phyloP scores from a whole-genome alignment of 345 rosid genomes.

The Fremontodendron californicum region DNA sequence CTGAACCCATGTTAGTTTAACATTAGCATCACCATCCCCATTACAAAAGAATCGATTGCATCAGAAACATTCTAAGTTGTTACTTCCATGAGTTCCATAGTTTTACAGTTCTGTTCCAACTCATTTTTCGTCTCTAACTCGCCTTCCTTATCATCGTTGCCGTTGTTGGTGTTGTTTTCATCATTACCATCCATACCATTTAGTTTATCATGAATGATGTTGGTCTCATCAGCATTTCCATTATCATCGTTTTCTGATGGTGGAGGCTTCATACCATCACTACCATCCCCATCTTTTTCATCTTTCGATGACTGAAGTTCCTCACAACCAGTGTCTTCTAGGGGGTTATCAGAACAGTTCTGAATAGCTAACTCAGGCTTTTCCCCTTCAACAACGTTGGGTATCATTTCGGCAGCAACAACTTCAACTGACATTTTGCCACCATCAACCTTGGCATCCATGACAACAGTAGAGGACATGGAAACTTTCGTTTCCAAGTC shows the following conservation, averaged over 20 bases:
- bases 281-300: constrained; percentile 33
- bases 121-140: constrained; percentile 36
- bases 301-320: constrained; percentile 27
- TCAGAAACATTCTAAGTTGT: constrained; percentile 29
- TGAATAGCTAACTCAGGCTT: constrained; percentile 29
- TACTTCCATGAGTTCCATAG: constrained; percentile 39
- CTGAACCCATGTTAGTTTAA: neutral
- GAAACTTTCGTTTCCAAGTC: constrained; percentile 53
- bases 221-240: constrained; percentile 27
- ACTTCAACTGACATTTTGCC: constrained; percentile 13
- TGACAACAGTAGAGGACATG: constrained; percentile 35
- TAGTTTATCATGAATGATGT: constrained; percentile 25
- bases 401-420: constrained; percentile 20
- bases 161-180: constrained; percentile 10
- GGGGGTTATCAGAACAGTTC: constrained; percentile 24
- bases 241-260: constrained; percentile 28
- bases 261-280: constrained; percentile 24
- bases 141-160: constrained; percentile 20
- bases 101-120: constrained; percentile 33
- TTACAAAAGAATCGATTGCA: constrained; percentile 18
- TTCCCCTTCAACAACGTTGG: constrained; percentile 39
- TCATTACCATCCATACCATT: constrained; percentile 29
- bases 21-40: constrained; percentile 28
- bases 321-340: constrained; percentile 26
- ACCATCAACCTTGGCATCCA: constrained; percentile 36